phyloP scores from a whole-genome alignment of 1,284 basidiomycete genomes.

The Malassezia yamatoensis region DNA sequence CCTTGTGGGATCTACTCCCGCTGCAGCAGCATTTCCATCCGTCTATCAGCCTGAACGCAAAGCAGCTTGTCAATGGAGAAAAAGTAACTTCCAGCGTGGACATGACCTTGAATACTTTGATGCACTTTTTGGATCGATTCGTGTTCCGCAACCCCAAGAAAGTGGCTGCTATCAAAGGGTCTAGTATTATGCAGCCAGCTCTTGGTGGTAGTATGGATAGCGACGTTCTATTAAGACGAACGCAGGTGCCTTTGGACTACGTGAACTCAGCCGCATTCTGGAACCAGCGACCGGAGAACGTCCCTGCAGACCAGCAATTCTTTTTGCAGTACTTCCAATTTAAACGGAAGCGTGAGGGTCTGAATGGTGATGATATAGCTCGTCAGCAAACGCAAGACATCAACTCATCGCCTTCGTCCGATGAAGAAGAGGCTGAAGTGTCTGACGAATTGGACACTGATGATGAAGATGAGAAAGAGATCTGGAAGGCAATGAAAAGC shows the following conservation, averaged over 20 bases:
- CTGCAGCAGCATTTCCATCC: slow-evolving; percentile 82
- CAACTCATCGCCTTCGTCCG: slow-evolving; percentile 44
- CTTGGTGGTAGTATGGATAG: slow-evolving; percentile 51
- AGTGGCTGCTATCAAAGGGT: slow-evolving; percentile 63
- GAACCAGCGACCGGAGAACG: slow-evolving; percentile 61
- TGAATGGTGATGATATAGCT: neutral
- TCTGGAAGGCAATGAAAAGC: slow-evolving; percentile 50
- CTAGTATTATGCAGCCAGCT: slow-evolving; percentile 72
- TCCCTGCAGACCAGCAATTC: slow-evolving; percentile 65
- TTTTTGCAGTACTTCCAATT: slow-evolving; percentile 46
- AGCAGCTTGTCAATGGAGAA: slow-evolving; percentile 65
- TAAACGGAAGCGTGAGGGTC: slow-evolving; percentile 30
- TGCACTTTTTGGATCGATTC: slow-evolving; percentile 77
- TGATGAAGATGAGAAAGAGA: slow-evolving; percentile 47
- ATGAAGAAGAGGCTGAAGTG: slow-evolving; percentile 38
- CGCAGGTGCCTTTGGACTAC: slow-evolving; percentile 54
- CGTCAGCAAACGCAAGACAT: slow-evolving; percentile 17
- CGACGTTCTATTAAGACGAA: slow-evolving; percentile 50
- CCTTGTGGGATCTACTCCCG: slow-evolving; percentile 49
- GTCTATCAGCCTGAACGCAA: slow-evolving; percentile 74
- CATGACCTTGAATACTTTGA: slow-evolving; percentile 80
- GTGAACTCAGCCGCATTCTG: slow-evolving; percentile 74
- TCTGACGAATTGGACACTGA: slow-evolving; percentile 23
- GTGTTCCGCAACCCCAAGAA: slow-evolving; percentile 96
- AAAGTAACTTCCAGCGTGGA: slow-evolving; percentile 70